These are phyloP conservation scores for Trypanosoma mega DNA, from an alignment of 208 protist genomes.

Conservation along the genomic window DNA sequence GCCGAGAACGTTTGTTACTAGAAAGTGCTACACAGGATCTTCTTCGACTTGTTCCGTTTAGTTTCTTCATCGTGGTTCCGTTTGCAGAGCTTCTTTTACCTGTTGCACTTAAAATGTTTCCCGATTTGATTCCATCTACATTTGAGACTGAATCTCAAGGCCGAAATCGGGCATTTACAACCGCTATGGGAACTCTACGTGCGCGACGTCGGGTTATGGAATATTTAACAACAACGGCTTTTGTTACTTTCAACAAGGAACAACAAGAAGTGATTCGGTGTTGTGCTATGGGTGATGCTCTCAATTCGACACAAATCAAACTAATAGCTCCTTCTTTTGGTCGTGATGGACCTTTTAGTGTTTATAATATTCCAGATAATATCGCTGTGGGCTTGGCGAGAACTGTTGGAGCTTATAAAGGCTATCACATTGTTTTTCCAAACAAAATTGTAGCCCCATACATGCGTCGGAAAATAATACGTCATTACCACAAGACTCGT, in stretches of 20 bases:
- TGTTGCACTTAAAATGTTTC: constrained; percentile 96
- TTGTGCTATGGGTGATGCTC: constrained; percentile 68
- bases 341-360: constrained; percentile 78
- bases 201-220: constrained; percentile 84
- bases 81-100: constrained; percentile 96
- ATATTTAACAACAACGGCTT: constrained; percentile 77
- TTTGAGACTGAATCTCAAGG: constrained; percentile 92
- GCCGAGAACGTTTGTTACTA: constrained; percentile 87
- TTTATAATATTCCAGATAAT: constrained; percentile 77
- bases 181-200: constrained; percentile 74
- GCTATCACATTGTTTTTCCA: constrained; percentile 72
- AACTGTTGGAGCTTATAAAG: constrained; percentile 71
- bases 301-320: constrained; percentile 73
- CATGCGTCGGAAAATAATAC: constrained; percentile 67
- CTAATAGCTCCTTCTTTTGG: constrained; percentile 76
- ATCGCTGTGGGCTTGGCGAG: constrained; percentile 69
- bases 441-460: constrained; percentile 52
- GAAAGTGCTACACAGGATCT: constrained; percentile 93
- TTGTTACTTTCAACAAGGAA: constrained; percentile 76
- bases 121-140: constrained; percentile 95
- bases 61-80: constrained; percentile 96
- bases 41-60: constrained; percentile 96
- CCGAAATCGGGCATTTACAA: constrained; percentile 72
- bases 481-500: constrained; percentile 75
- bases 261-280: constrained; percentile 82